Percentiles rank a stretch among this genome's conserved stretches.
phyloP scores from a whole-genome alignment of 2,329 filamentous ascomycete species.

The Fusarium newnesense region DNA sequence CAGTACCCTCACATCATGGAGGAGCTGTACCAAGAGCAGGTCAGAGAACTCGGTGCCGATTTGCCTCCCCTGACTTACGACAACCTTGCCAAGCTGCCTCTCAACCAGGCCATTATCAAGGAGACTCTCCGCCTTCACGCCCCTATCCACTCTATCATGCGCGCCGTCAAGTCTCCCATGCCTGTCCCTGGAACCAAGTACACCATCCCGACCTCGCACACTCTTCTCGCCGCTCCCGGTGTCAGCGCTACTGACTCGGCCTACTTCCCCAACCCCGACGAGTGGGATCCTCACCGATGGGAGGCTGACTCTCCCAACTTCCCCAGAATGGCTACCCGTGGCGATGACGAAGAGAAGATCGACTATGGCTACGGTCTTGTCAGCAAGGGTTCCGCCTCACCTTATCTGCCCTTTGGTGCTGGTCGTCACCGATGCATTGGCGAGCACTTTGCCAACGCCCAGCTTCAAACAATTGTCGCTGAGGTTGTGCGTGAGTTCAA shows the following conservation, averaged over 20 bases:
- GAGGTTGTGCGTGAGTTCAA: conserved; percentile 82
- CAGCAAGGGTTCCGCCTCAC: conserved; percentile 88
- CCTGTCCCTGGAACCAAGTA: conserved; percentile 84
- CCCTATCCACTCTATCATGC: conserved; percentile 95
- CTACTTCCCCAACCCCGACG: conserved; percentile 83
- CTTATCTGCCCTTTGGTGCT: conserved; percentile 94
- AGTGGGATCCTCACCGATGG: conserved; percentile 95
- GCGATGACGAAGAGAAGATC: conserved; percentile 78
- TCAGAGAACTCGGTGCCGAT: conserved; percentile 76
- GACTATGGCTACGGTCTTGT: conserved; percentile 96
- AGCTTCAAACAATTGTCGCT: conserved; percentile 86
- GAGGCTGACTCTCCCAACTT: conserved; percentile 70
- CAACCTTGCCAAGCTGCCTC: conserved; percentile 78
- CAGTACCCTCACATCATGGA: conserved; percentile 81
- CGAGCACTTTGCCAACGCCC: conserved; percentile 94
- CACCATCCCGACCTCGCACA: conserved; percentile 82
- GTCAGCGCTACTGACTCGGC: conserved; percentile 77
- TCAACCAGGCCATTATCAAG: conserved; percentile 87
- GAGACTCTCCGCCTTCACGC: conserved; percentile 92
- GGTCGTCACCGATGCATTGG: conserved; percentile 95
- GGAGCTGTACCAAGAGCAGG: conserved; percentile 85
- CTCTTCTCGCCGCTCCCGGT: conserved; percentile 85
- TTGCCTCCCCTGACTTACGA: conserved; percentile 82
- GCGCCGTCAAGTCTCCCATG: conserved; percentile 90
- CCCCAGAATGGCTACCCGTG: conserved; percentile 55